These are phyloP conservation scores for Quercus suber DNA, from an alignment of 306 rosid genomes.

Conservation along the genomic window DNA sequence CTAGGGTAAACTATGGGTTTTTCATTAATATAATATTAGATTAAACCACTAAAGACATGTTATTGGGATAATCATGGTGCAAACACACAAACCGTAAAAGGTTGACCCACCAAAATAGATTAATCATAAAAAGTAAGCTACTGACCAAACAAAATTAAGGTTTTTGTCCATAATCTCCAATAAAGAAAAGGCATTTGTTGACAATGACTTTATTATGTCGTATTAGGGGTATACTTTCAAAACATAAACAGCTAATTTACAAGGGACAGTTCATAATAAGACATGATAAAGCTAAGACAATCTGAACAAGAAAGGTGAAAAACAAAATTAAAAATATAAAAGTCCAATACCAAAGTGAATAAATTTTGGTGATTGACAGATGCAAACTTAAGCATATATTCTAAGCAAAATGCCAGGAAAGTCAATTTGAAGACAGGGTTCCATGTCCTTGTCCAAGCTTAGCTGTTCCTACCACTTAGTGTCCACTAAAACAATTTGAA, in stretches of 20 bases:
- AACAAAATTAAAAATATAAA: constrained; percentile 21
- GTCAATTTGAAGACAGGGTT: constrained; percentile 72
- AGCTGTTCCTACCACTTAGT: constrained; percentile 69
- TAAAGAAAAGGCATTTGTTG: constrained; percentile 49
- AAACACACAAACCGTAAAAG: constrained; percentile 44
- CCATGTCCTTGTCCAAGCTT: constrained; percentile 68
- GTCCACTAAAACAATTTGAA: constrained; percentile 46
- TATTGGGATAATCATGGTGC: constrained; percentile 35
- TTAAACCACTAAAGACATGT: constrained; percentile 29
- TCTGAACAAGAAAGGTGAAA: constrained; percentile 39
- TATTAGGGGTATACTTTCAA: constrained; percentile 51
- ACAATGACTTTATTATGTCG: constrained; percentile 58
- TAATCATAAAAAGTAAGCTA: constrained; percentile 19
- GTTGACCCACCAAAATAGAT: constrained; percentile 37
- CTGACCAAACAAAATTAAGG: constrained; percentile 44
- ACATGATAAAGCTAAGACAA: constrained; percentile 37
- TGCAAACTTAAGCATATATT: constrained; percentile 24
- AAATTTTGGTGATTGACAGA: constrained; percentile 16
- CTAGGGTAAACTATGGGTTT: constrained; percentile 6
- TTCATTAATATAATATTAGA: constrained; percentile 13
- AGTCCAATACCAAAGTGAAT: constrained; percentile 23
- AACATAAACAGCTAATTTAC: constrained; percentile 57
- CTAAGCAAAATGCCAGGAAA: constrained; percentile 26
- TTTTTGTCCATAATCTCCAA: constrained; percentile 43
- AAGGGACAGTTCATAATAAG: constrained; percentile 41